Evolutionary conservation across 2,329 filamentous ascomycete species (phyloP).

Genomic region (Fusarium mangiferae): DNA sequence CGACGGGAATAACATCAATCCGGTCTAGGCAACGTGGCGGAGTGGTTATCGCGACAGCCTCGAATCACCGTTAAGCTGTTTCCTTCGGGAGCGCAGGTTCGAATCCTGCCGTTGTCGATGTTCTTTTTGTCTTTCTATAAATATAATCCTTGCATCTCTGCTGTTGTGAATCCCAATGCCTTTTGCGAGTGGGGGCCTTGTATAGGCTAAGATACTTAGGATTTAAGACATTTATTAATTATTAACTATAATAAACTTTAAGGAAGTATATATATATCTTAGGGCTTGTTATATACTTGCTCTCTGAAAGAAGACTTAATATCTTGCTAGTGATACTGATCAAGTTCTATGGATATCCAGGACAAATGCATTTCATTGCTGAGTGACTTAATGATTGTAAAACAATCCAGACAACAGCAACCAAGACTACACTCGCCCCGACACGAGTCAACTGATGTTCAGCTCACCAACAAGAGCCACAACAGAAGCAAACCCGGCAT

Average conservation of each 20-base stretch:
- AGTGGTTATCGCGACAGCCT: slow-evolving; percentile 16
- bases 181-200: background rate
- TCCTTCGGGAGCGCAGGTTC: slow-evolving; percentile 21
- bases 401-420: background rate
- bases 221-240: no score
- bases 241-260: no score
- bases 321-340: background rate
- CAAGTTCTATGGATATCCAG: background rate
- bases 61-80: background rate
- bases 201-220: background rate
- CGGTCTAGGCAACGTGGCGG: slow-evolving; percentile 4
- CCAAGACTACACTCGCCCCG: background rate
- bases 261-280: background rate
- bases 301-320: no score
- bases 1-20: background rate
- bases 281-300: background rate
- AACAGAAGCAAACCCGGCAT: slow-evolving; percentile 33
- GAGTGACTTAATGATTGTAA: background rate
- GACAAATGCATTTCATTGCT: background rate
- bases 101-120: slow-evolving; percentile 17
- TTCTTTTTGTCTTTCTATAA: background rate
- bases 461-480: slow-evolving; percentile 33
- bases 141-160: background rate
- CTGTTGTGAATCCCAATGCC: background rate
- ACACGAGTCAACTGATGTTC: slow-evolving; percentile 12